Base-by-base conservation (phyloP, 352 stramenopile genomes). In the Pythium phragmiticola region DNA sequence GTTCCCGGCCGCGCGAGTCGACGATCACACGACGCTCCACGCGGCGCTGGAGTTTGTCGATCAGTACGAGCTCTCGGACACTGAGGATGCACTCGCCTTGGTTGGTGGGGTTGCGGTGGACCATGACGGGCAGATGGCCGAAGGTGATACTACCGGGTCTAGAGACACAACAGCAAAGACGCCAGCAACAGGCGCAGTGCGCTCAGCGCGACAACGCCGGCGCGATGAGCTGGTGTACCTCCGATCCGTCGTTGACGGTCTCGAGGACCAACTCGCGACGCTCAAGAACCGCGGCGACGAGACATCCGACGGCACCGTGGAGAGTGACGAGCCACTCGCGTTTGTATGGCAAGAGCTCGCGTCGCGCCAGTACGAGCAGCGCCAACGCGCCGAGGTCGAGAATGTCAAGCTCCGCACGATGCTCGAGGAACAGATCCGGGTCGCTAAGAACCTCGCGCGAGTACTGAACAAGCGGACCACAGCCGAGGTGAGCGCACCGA, bases 361-460 rank as follows among this genome's bases (percentile, higher is more conserved):
- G 30, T 23, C 36, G 12, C 37, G 65, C 42, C 65, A 72, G 45
- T 72, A 53, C 51, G 52, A 60, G 49, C 58, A 72, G 37, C 65
- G 65, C 6, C 60, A 69, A 21, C 55, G 83, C 50, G 69, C 77
- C 2, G 75, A 89, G 50, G 57, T 78, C 16, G 80, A 89, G 71
- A 89, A 89, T 47, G 70, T 75, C 34, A 72, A 77, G n/a, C 68
- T 89, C 1, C 80, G 81, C 58, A 66, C 70, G 13, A 69, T 84
- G 43, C 65, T 89, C 46, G 80, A 88, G 45, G 77, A 76, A 11
- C 80, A 89, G 43, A 69, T 88, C 66, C 84, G 84, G 59, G 71
- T 86, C 30, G 78, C 73, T 0, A 42, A 66, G 19, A 66, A 42
- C 30, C 57, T 70, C 41, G 51, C 63, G 46, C 59, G 57, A 3